These are phyloP conservation scores for Colletotrichum acutatum DNA, from an alignment of 2,329 filamentous ascomycete genomes.

Conservation along the genomic window DNA sequence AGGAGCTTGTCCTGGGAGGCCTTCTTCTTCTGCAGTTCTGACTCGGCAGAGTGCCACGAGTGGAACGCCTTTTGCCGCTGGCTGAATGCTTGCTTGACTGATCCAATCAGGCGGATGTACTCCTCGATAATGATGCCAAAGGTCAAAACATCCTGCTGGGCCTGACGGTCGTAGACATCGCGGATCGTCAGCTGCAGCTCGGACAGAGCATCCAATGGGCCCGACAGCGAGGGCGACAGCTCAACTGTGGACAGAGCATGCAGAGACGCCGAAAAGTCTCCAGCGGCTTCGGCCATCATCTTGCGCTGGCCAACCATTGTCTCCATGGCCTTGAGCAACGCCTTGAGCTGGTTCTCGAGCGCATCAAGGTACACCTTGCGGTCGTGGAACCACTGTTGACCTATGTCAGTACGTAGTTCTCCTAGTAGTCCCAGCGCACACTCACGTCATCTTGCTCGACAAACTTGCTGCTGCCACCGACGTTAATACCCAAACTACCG, in stretches of 20 bases:
- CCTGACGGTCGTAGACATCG: constrained; percentile 95
- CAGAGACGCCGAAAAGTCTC: constrained; percentile 93
- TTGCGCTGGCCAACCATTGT: constrained; percentile 92
- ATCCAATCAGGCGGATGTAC: constrained; percentile 95
- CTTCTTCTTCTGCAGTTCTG: constrained; percentile 90
- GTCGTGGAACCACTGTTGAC: constrained; percentile 90
- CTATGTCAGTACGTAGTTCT: constrained; percentile 27
- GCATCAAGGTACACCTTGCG: constrained; percentile 95
- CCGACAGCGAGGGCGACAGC: constrained; percentile 87
- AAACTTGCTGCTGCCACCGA: constrained; percentile 86
- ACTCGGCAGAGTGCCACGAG: constrained; percentile 91
- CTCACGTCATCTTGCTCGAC: constrained; percentile 95
- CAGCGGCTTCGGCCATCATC: constrained; percentile 90
- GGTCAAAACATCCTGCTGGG: constrained; percentile 95
- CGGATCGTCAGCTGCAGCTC: constrained; percentile 94
- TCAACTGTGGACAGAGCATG: constrained; percentile 93
- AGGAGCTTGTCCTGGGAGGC: constrained; percentile 92
- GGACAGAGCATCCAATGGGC: constrained; percentile 89
- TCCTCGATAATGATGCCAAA: constrained; percentile 98
- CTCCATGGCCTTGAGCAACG: constrained; percentile 92
- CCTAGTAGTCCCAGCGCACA: constrained; percentile 29
- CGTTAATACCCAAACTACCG: constrained; percentile 82
- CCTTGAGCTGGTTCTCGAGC: constrained; percentile 89
- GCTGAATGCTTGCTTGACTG: constrained; percentile 90
- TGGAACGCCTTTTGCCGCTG: constrained; percentile 97